phyloP scores from a whole-genome alignment of 108 stramenopile genomes.

The Seminavis robusta region DNA sequence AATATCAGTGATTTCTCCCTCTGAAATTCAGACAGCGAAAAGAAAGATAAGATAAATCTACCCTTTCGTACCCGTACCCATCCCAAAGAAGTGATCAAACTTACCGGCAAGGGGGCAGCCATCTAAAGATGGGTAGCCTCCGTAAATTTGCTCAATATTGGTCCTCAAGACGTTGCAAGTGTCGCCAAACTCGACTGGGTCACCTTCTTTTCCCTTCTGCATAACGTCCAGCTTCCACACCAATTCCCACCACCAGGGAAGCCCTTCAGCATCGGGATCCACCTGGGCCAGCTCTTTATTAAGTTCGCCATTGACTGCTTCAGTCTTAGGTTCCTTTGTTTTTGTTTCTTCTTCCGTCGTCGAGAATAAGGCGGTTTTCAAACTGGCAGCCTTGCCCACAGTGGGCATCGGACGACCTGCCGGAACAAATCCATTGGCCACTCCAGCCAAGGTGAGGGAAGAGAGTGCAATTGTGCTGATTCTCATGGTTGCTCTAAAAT shows the following conservation, averaged over 20 bases:
- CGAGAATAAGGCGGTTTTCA: not conserved
- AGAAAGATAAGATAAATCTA: no score
- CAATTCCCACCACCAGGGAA: constrained; percentile 90
- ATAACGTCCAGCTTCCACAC: constrained; percentile 79
- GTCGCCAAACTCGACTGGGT: constrained; percentile 76
- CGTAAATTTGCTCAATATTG: constrained; percentile 96
- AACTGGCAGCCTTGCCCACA: not conserved
- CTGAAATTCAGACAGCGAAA: no score
- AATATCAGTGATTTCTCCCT: constrained; percentile 87
- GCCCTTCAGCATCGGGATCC: constrained; percentile 48
- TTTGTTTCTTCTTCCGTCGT: constrained; percentile 6
- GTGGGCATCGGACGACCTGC: no score
- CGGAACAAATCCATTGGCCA: no score
- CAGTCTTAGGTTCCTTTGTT: not conserved
- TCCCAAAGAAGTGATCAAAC: no score
- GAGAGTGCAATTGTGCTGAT: no score
- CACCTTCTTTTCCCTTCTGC: constrained; percentile 54
- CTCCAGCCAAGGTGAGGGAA: no score
- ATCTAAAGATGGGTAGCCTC: constrained; percentile 87
- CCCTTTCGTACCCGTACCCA: no score
- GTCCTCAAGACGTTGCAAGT: constrained; percentile 75
- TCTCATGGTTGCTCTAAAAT: no score
- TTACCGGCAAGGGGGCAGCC: constrained; percentile 90
- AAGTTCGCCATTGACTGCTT: not conserved
- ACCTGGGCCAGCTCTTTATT: not conserved